Conservation (phyloP, 129 eudicot genomes). For the Flaveria robusta region DNA sequence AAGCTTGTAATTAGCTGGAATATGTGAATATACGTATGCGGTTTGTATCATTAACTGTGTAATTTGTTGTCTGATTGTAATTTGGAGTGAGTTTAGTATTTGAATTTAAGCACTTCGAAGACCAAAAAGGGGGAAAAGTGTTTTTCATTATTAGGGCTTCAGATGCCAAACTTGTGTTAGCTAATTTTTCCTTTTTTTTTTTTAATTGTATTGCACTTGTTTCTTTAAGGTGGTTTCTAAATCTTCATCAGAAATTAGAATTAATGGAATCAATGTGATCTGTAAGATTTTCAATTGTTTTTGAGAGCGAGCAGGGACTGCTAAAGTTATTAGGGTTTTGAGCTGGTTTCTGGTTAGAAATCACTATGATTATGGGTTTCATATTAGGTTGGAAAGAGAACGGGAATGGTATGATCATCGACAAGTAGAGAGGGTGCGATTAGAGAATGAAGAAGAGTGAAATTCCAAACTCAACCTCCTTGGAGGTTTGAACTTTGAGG, state of each 20-base stretch:
- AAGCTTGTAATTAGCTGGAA: constrained; percentile 23
- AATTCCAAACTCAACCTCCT: not conserved
- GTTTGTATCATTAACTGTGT: constrained; percentile 1
- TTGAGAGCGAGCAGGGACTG: not conserved
- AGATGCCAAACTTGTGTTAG: constrained; percentile 12
- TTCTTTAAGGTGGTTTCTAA: not conserved
- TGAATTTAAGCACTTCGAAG: constrained; percentile 15
- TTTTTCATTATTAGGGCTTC: not conserved
- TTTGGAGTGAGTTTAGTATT: not conserved
- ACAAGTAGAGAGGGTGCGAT: not conserved
- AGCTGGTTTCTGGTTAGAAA: not conserved
- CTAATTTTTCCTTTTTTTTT: not conserved
- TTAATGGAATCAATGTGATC: not conserved
- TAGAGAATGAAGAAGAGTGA: not conserved
- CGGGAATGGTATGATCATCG: not conserved
- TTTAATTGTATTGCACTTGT: constrained; percentile 1
- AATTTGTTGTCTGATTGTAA: not conserved
- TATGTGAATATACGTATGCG: constrained; percentile 7
- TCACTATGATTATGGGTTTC: not conserved
- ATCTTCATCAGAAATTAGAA: not conserved
- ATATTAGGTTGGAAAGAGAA: not conserved
- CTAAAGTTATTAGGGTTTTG: constrained; percentile 13
- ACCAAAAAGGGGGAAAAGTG: not conserved
- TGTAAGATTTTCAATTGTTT: not conserved
- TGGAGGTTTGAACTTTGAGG: not conserved